Percentiles rank a stretch among this genome's conserved stretches.
phyloP scores from a whole-genome alignment of 176 grass and related monocot genomes.

The Carex cristatella region DNA sequence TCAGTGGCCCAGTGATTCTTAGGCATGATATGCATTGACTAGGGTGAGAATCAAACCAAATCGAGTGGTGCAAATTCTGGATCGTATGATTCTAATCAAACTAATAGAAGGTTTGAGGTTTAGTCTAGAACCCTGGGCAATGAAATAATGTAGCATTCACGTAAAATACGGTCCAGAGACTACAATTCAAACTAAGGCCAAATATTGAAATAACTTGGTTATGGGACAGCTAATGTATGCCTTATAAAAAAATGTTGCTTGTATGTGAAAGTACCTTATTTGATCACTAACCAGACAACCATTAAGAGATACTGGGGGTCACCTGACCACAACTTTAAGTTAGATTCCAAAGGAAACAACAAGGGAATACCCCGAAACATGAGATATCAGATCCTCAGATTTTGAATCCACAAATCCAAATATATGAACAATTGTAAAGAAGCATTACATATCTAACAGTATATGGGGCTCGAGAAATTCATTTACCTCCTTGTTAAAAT shows the following conservation, averaged over 20 bases:
- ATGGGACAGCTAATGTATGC: neutral
- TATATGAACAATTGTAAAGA: neutral
- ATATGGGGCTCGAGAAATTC: neutral
- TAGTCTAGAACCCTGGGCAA: neutral
- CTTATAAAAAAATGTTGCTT: neutral
- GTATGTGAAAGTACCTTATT: neutral
- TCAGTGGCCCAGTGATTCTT: neutral
- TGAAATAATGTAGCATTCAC: neutral
- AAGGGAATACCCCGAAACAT: neutral
- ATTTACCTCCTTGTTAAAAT: slow-evolving; percentile 87
- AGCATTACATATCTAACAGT: neutral
- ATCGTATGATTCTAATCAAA: neutral
- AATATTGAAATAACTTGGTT: neutral
- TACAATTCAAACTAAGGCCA: neutral
- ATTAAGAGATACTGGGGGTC: too few species aligned
- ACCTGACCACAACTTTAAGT: too few species aligned
- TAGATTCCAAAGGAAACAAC: neutral
- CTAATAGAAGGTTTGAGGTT: neutral
- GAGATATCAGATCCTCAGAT: neutral
- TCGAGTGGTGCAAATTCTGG: neutral
- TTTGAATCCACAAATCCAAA: neutral
- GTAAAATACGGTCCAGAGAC: neutral
- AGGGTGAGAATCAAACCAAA: neutral
- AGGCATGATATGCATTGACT: neutral
- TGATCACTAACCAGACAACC: neutral